Base-by-base conservation (phyloP, 257 asterid species). In the Lycium ferocissimum region DNA sequence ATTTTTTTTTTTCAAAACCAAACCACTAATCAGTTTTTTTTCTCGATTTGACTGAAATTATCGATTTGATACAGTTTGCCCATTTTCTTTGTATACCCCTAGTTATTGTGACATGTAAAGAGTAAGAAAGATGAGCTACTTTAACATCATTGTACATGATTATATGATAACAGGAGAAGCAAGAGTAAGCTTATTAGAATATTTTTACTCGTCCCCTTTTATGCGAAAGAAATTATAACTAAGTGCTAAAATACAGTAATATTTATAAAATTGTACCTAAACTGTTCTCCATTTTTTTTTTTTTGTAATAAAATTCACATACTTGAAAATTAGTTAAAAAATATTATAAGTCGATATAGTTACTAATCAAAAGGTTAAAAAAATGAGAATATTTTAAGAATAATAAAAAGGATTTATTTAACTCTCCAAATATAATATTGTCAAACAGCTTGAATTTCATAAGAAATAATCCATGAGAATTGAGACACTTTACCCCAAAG, bases 41-140 rank as follows among this genome's bases (percentile, higher is more conserved):
- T 26, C 33, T 26, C 33, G 33, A 26, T 26, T 26, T 26, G 33
- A 26, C 33, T 26, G 1, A 1, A 26, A 26, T 26, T 26, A 26
- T 26, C 33, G 33, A 26, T 26, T 26, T 26, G 1, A 26, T 26
- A 1, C 33, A 1, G 33, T 26, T 26, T 26, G 33, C 33, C 33
- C 1, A 26, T 26, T 26, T 26, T 26, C 33, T 26, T 26, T 26
- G 1, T 26, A 26, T 26, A 26, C 33, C 33, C 33, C 33, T 26
- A 26, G 6, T 73, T 7, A 12, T 2, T 20, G 13, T 11, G 20
- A 49, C 20, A 22, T 75, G 43, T 58, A 20, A n/a, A 73, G 40
- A 47, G n/a, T 73, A 73, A 73, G 80, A 72, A 72, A 45, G 58
- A 73, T 73, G 38, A 45, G n/a, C 59, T 75, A 20, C 38, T 49